Evolutionary conservation across 768 basidiomycete species (phyloP), one percentile per base, ranked within the genome.

Genomic region (Pleurotus platypus): DNA sequence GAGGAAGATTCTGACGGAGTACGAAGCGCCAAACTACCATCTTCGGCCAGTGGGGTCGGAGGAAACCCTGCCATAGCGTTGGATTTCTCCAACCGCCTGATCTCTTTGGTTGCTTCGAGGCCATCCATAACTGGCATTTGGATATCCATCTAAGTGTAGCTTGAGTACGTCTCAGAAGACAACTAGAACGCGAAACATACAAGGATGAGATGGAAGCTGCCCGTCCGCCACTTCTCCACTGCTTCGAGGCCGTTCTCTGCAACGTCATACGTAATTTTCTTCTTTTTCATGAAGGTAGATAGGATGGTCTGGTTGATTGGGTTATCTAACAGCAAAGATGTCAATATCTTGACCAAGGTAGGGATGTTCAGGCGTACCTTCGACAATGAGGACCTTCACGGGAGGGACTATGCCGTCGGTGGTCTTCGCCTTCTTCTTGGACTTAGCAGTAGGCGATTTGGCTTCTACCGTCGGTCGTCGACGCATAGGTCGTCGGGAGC

Each of bases 121-220:
- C 97, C 97, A 71, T 96, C 93, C 91, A 97, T 98, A 63, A 98
- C 87, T 7, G 97, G 97, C 84, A 99, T 94, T 72, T 98, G 96
- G 55, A 99, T 98, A 75, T 99, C 97, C 97, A 99, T 99, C 96
- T 98, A 16, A 2, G 62, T 26, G 48, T 61, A 47, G n/a, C 18
- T 22, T 62, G 45, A 58, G 5, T 37, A 60, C 20, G 27, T 38
- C n/a, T 16, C 39, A 37, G 20, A 16, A 45, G n/a, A 42, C 39
- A 39, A 18, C 30, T 39, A 20, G 35, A n/a, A 5, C 27, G 15
- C 57, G 56, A 30, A 9, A 76, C 91, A 62, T 60, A 97, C 96
- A 72, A 99, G 73, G 55, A 99, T 98, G 49, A 99, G 79, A 75
- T 99, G 96, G 73, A 97, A 99, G 51, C 79, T 86, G 18, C 96